Evolutionary conservation across 2,329 filamentous ascomycete genomes (phyloP).

Genomic region (Neopestalotiopsis sp.): DNA sequence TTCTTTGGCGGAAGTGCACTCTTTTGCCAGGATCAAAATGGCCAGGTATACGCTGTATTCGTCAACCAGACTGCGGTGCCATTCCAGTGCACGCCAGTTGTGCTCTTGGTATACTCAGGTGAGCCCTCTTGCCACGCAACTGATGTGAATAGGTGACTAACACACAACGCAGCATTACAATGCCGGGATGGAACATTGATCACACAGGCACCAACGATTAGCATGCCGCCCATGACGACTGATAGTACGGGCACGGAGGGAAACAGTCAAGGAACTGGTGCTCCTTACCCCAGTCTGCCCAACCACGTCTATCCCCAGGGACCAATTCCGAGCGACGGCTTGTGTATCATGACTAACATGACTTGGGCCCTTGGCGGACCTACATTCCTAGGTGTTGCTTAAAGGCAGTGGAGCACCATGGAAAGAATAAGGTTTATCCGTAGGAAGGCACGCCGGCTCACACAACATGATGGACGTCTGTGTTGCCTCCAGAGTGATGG

Average conservation of each 20-base stretch:
- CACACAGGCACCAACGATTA: not conserved
- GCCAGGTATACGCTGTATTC: not conserved
- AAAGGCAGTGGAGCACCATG: not conserved
- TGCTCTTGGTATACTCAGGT: slow-evolving; percentile 4
- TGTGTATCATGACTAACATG: not conserved
- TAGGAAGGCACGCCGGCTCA: not conserved
- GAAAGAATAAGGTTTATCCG: not conserved
- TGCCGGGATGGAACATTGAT: slow-evolving; percentile 1
- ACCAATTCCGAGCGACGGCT: not conserved
- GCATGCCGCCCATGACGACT: not conserved
- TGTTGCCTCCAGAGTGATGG: too few species aligned
- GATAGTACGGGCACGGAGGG: not conserved
- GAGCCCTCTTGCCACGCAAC: not conserved
- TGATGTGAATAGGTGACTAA: not conserved
- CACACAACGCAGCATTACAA: not conserved
- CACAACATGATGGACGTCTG: too few species aligned
- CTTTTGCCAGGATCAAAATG: slow-evolving; percentile 7
- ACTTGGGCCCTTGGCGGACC: not conserved
- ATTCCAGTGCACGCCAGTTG: not conserved
- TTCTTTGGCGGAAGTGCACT: not conserved
- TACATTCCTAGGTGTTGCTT: not conserved
- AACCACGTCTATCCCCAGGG: not conserved
- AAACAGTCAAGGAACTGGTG: not conserved
- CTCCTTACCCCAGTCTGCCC: not conserved
- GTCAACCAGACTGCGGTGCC: not conserved